phyloP scores from a whole-genome alignment of 768 basidiomycete genomes.

The Candolleomyces efflorescens region DNA sequence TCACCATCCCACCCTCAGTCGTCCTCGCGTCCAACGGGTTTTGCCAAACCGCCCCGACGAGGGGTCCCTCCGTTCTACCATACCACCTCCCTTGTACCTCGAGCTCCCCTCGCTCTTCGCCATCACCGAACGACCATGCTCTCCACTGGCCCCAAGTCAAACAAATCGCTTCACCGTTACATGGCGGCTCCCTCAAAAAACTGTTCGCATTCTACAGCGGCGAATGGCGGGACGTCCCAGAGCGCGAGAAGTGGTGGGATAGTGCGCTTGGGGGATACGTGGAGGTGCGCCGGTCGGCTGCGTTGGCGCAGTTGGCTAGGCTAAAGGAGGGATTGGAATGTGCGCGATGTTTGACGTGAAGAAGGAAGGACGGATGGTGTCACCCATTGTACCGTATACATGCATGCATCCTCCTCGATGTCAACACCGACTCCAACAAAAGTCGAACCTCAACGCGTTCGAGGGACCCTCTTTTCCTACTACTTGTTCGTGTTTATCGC shows the following conservation, averaged over 20 bases:
- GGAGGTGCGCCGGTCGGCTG: slow-evolving; percentile 34
- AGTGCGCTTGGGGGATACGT: slow-evolving; percentile 44
- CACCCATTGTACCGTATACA: too few species aligned
- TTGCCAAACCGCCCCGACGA: slow-evolving; percentile 21
- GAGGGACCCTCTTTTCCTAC: too few species aligned
- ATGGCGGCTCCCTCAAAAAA: slow-evolving; percentile 31
- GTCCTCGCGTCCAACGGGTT: slow-evolving; percentile 61
- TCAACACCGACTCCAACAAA: too few species aligned
- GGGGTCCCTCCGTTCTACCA: neutral
- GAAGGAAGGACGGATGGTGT: too few species aligned
- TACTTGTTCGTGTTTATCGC: too few species aligned
- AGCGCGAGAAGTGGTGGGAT: slow-evolving; percentile 67
- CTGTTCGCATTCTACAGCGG: slow-evolving; percentile 47
- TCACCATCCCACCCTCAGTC: slow-evolving; percentile 64
- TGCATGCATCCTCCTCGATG: too few species aligned
- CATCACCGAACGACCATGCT: slow-evolving; percentile 41
- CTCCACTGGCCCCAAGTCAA: slow-evolving; percentile 44
- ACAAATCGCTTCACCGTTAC: slow-evolving; percentile 27
- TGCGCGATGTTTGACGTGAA: slow-evolving; percentile 16
- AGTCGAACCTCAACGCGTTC: too few species aligned
- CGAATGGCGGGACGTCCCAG: slow-evolving; percentile 60
- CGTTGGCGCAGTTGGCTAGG: slow-evolving; percentile 28
- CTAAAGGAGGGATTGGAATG: slow-evolving; percentile 34
- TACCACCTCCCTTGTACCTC: neutral
- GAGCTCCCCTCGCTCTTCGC: slow-evolving; percentile 12